Evolutionary conservation across 2,329 filamentous ascomycete species (phyloP).

Genomic region (Pseudocercospora ulei): DNA sequence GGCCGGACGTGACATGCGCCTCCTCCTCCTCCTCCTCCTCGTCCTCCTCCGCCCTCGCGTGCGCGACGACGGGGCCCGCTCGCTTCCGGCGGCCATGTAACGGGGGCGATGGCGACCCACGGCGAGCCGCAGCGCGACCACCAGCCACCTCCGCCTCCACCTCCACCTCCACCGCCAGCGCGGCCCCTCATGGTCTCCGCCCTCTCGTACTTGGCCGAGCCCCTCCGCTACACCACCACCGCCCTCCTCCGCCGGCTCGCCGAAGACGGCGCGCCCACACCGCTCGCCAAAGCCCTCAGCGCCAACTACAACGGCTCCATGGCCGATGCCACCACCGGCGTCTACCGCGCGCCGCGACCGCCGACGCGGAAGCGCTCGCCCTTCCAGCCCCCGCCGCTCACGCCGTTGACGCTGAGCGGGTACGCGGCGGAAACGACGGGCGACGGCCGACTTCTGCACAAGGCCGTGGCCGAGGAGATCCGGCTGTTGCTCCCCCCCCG

Average conservation of each 20-base stretch:
- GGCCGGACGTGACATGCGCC: too few relatives aligned
- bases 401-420: slow-evolving; percentile 62
- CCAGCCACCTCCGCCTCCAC: slow-evolving; percentile 24
- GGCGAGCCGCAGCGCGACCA: too few relatives aligned
- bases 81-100: too few relatives aligned
- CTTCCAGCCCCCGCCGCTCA: slow-evolving; percentile 79
- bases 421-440: slow-evolving; percentile 52
- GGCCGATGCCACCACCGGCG: slow-evolving; percentile 36
- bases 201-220: slow-evolving; percentile 43
- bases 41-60: too few relatives aligned
- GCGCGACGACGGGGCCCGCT: too few relatives aligned
- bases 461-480: slow-evolving; percentile 80
- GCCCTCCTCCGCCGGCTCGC: slow-evolving; percentile 43
- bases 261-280: slow-evolving; percentile 37
- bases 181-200: slow-evolving; percentile 30
- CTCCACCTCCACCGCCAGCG: too few relatives aligned
- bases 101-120: too few relatives aligned
- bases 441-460: slow-evolving; percentile 57
- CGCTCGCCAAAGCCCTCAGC: slow-evolving; percentile 33
- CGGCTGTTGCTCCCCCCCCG: slow-evolving; percentile 77
- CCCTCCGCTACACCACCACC: slow-evolving; percentile 42
- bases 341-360: slow-evolving; percentile 46
- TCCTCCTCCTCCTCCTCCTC: too few relatives aligned
- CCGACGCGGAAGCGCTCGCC: slow-evolving; percentile 59
- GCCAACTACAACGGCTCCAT: slow-evolving; percentile 37